Base-by-base conservation (phyloP, 768 basidiomycete genomes). In the Termitomyces sp. region DNA sequence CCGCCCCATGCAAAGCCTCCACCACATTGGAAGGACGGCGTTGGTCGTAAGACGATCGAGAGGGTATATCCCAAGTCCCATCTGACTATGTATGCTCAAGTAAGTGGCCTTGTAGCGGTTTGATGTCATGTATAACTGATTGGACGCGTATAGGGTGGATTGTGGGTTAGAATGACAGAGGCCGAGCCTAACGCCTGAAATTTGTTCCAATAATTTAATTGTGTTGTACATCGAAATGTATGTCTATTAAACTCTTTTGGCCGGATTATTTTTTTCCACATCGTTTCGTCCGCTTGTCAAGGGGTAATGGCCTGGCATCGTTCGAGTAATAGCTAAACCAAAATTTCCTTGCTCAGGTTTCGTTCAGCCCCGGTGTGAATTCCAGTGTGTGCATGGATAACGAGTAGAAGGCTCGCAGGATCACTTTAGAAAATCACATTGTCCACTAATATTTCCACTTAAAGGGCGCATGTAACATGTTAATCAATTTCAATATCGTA, bases 81-180 rank as follows among this genome's bases (percentile, higher is more conserved):
- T 63, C 62, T 86, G 60, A 86, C 83, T 1, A 75, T 85, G 75
- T 83, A 83, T 66, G 65, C 69, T 0, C 65, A 73, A 28, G 82
- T 82, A 63, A 60, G 72, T 71, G n/a, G 22, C 22, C 40, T 5
- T 3, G 2, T 35, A 13, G 12, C 10, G 18, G 18, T 46, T 7
- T 36, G 14, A 36, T 6, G 18, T 47, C 26, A 12, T 54, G 26
- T 16, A 22, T 49, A 9, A 14, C 26, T 33, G 26, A 30, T 26
- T n/a, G 22, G 13, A 40, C 7, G 22, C n/a, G 16, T 32, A 10
- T 51, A 83, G 79, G 81, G 80, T 32, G 81, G 81, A 3, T 61
- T 84, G 50, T 84, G 83, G 82, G 69, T 83, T 12, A 82, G 72
- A 58, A 74, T 77, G 73, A 63, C 69, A 26, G 78, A 78, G 51